Evolutionary conservation across 257 asterid species (phyloP), one percentile per base, ranked within the genome.

Genomic region (Leonotis leonurus): DNA sequence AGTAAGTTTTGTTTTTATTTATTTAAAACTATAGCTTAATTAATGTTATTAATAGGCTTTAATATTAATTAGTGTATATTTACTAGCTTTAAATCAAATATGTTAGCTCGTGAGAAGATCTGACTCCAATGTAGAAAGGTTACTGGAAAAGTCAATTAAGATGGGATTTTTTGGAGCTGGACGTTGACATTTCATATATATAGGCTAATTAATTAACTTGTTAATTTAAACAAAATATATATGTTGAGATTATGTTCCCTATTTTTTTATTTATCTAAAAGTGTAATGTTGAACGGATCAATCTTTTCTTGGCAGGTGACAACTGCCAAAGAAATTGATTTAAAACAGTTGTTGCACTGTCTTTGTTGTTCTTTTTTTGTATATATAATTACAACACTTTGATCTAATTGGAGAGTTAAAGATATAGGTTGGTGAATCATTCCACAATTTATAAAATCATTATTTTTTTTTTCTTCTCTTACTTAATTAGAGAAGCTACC

Each of bases 1-100:
- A 90, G 98, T 90, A 84, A 4, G 96, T 60, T 43, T 56, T 13
- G n/a, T n/a, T n/a, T n/a, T n/a, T n/a, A n/a, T n/a, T n/a, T n/a
- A n/a, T n/a, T n/a, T n/a, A n/a, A n/a, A n/a, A n/a, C n/a, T n/a
- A n/a, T n/a, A n/a, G n/a, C n/a, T n/a, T n/a, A n/a, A n/a, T n/a
- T n/a, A n/a, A n/a, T n/a, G n/a, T n/a, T n/a, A n/a, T n/a, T n/a
- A n/a, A n/a, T n/a, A n/a, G n/a, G n/a, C n/a, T n/a, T n/a, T n/a
- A n/a, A n/a, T n/a, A n/a, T n/a, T n/a, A n/a, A n/a, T n/a, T n/a
- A n/a, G n/a, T n/a, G n/a, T n/a, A n/a, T n/a, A n/a, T n/a, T n/a
- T n/a, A n/a, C n/a, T n/a, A n/a, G n/a, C n/a, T n/a, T n/a, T n/a
- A n/a, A n/a, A n/a, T n/a, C n/a, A n/a, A n/a, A n/a, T n/a, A n/a